Evolutionary conservation across 495 filamentous ascomycete genomes (phyloP), one percentile per base, ranked within the genome.

Genomic region (Talaromyces adpressus): DNA sequence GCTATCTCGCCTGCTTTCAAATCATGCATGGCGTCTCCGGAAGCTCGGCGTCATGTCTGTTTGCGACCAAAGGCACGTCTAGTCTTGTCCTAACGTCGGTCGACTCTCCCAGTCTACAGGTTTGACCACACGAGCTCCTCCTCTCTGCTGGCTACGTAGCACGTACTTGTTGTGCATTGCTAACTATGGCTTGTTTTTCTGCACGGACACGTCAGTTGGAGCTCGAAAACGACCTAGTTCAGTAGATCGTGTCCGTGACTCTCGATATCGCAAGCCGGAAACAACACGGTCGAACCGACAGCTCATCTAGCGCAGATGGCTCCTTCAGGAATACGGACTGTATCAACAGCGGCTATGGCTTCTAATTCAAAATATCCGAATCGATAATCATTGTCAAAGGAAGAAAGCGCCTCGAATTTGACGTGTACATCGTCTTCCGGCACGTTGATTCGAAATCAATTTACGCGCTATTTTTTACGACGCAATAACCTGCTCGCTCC

Each of bases 371-470:
- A 18, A 20, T 18, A 49, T 20, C n/a, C n/a, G 45, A 18, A 7
- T 58, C 56, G 56, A 58, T 20, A 22, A 58, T 58, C 56, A 36
- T 58, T 58, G 6, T 29, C 56, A 18, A 58, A 29, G 22, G 16
- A 12, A 58, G 56, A 12, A 58, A 58, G 16, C 27, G 7, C 56
- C 56, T 20, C 7, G 18, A 52, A 23, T 27, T 57, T 57, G 49
- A 53, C 49, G 49, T 22, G 36, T 41, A 41, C 36, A 41, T 41
- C 36, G 36, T 41, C 36, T 41, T 41, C 36, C 36, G 36, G 36
- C 36, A 41, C 36, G 12, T 41, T 41, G 36, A 41, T 41, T 41
- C 36, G 36, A 39, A 39, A 41, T 16, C 32, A 41, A 41, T 41
- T 41, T 41, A 41, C 36, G 8, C 49, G 8, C 49, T 22, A 53